Conservation (phyloP, 2,329 filamentous ascomycete species). For the Akanthomyces dipterigenus region DNA sequence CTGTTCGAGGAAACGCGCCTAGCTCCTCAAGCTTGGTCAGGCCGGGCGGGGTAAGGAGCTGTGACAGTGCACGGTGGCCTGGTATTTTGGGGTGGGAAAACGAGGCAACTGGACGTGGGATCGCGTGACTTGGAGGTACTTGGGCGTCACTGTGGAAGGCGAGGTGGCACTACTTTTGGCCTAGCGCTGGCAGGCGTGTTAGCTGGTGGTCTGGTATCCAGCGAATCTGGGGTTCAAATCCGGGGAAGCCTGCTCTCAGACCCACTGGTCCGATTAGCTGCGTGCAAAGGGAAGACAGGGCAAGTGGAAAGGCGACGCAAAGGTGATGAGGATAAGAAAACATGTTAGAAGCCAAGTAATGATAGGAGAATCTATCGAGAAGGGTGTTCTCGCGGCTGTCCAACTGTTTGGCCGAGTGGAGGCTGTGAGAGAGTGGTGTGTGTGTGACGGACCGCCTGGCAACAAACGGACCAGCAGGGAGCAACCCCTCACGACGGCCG, state of each 20-base stretch:
- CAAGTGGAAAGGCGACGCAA: background rate
- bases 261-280: slow-evolving; percentile 15
- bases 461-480: background rate
- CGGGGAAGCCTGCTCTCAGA: slow-evolving; percentile 19
- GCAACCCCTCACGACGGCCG: background rate
- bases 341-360: background rate
- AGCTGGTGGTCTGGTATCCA: slow-evolving; percentile 11
- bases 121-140: slow-evolving; percentile 12
- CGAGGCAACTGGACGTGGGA: slow-evolving; percentile 2
- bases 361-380: background rate
- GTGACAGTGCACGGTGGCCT: background rate
- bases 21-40: slow-evolving; percentile 11
- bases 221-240: slow-evolving; percentile 19
- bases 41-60: slow-evolving; percentile 8
- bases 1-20: slow-evolving; percentile 18
- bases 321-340: background rate
- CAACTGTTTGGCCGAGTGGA: background rate
- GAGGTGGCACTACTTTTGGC: slow-evolving; percentile 1
- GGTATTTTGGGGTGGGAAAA: background rate
- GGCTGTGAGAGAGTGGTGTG: background rate
- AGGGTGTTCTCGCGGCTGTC: too few relatives aligned
- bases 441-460: slow-evolving; percentile 4
- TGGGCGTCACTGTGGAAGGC: background rate
- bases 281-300: slow-evolving; percentile 3
- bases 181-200: slow-evolving; percentile 6